Base-by-base conservation (phyloP, 257 asterid genomes). In the Lycium barbarum region DNA sequence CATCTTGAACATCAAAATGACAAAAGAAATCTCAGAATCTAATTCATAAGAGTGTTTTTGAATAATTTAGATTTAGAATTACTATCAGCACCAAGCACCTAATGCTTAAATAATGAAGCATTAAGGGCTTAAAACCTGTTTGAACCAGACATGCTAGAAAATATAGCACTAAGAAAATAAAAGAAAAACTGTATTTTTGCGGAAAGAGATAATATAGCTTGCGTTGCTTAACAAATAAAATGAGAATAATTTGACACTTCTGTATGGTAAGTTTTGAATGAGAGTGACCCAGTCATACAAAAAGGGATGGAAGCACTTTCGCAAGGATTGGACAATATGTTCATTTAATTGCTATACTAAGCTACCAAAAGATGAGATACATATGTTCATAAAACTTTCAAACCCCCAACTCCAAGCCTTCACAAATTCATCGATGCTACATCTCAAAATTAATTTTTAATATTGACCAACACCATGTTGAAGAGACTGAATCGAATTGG, bases 221-320 rank as follows among this genome's bases (percentile, higher is more conserved):
- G 80, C 38, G 47, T 45, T 73, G 59, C 59, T 20, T 73, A 12
- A 73, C 80, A 47, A 74, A 47, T 43, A 20, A 74, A 49, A 47
- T 22, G 61, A 74, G 43, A 47, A 49, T 5, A 72, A 45, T 20
- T 22, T 74, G 61, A 22, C 61, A 20, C 40, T 73, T 47, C 59
- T 49, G 61, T 49, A 13, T 74, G 81, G 61, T 49, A 74, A 74
- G 20, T 12, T 49, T 18, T 47, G 81, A 49, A 73, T 73, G 59
- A 45, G 59, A 45, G n/a, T 74, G 43, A 12, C 43, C 61, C 61
- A 74, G 58, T 22, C 20, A 9, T 9, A 47, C 20, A 49, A 65
- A 10, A 83, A 36, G 51, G n/a, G 74, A 57, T 18, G 57, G 83
- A 74, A 58, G 26, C 70, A 83, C 18, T 47, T 55, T 83, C 20